Evolutionary conservation across 768 basidiomycete genomes (phyloP).

Genomic region (Lactifluus volemus): DNA sequence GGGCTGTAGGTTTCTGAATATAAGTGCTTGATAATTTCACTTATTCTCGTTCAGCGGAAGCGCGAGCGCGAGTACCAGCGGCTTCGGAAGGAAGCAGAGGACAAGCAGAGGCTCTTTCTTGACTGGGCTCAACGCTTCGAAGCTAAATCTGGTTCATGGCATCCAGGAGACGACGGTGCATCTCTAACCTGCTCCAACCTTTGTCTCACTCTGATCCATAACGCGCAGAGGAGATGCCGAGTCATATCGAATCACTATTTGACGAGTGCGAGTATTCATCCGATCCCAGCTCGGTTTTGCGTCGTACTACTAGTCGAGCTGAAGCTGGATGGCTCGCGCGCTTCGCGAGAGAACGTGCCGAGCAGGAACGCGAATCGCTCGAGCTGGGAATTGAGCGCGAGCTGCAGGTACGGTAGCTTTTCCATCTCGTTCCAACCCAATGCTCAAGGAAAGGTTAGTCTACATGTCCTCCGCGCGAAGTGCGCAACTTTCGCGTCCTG

Average conservation of each 20-base stretch:
- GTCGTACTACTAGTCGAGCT: slow-evolving; percentile 11
- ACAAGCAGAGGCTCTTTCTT: slow-evolving; percentile 42
- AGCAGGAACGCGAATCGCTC: slow-evolving; percentile 41
- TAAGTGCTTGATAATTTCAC: not conserved
- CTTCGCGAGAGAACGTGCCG: slow-evolving; percentile 40
- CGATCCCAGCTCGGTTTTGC: slow-evolving; percentile 8
- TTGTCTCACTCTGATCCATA: not conserved
- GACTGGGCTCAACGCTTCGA: slow-evolving; percentile 62
- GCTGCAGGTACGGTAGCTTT: slow-evolving; percentile 44
- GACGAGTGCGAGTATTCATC: slow-evolving; percentile 8
- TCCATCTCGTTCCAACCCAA: not conserved
- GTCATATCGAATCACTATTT: slow-evolving; percentile 27
- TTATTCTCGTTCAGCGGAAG: slow-evolving; percentile 35
- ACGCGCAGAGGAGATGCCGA: slow-evolving; percentile 22
- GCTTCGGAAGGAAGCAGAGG: slow-evolving; percentile 49
- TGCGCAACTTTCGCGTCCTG: slow-evolving; percentile 16
- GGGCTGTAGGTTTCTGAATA: slow-evolving; percentile 48
- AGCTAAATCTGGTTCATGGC: slow-evolving; percentile 38
- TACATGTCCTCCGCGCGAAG: slow-evolving; percentile 18
- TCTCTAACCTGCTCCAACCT: not conserved
- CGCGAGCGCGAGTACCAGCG: slow-evolving; percentile 51
- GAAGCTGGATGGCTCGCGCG: slow-evolving; percentile 60
- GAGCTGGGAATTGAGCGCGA: slow-evolving; percentile 62
- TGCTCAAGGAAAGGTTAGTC: slow-evolving; percentile 5
- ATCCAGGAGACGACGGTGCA: slow-evolving; percentile 19